These are phyloP conservation scores for Gossypium aridum DNA, from an alignment of 441 rosid species.

Conservation along the genomic window DNA sequence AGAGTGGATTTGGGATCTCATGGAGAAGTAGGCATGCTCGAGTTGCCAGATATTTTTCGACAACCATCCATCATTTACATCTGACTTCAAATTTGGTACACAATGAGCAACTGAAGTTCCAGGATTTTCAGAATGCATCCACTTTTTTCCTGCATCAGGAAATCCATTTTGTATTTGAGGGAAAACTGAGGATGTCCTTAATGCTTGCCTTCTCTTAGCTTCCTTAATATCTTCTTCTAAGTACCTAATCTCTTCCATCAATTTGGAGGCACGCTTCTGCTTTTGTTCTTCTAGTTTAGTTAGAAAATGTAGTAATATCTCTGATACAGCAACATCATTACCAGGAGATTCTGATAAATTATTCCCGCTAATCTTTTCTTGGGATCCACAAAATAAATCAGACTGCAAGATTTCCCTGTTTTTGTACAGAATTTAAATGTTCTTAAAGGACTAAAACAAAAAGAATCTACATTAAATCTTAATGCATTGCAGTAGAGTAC, in stretches of 20 bases:
- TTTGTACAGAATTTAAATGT: conserved; percentile 7
- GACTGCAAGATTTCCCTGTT: conserved; percentile 73
- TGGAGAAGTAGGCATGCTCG: conserved; percentile 67
- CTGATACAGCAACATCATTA: conserved; percentile 44
- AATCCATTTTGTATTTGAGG: conserved; percentile 21
- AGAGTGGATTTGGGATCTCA: conserved; percentile 43
- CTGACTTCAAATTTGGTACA: conserved; percentile 26
- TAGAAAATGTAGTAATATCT: conserved; percentile 57
- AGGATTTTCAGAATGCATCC: conserved; percentile 21
- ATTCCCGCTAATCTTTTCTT: conserved; percentile 20
- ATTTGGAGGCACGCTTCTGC: conserved; percentile 49
- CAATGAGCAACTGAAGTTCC: conserved; percentile 23
- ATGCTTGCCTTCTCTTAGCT: conserved; percentile 44
- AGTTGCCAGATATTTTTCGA: conserved; percentile 51
- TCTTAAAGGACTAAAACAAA: background rate
- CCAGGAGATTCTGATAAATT: conserved; percentile 25
- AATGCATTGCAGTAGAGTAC: background rate
- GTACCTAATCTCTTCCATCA: conserved; percentile 40
- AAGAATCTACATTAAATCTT: background rate
- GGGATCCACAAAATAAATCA: conserved; percentile 35
- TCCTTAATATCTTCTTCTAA: conserved; percentile 67
- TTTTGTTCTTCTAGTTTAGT: conserved; percentile 42
- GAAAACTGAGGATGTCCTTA: conserved; percentile 23
- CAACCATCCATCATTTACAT: conserved; percentile 36
- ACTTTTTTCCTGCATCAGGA: conserved; percentile 25